These are phyloP conservation scores for Quercus tomentella DNA, from an alignment of 331 rosid genomes.

Conservation along the genomic window DNA sequence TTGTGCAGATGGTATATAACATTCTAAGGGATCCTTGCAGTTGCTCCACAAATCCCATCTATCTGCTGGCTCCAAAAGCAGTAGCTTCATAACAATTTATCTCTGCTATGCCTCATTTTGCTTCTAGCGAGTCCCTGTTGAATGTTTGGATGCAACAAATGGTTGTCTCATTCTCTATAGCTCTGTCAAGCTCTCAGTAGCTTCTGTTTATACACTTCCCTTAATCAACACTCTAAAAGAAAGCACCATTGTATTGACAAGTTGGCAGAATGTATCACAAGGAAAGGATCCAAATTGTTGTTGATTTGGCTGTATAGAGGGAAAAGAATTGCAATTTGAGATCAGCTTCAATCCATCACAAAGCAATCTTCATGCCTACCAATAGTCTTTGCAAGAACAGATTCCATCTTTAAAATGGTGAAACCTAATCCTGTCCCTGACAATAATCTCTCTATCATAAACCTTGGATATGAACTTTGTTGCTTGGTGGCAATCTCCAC, in stretches of 20 bases:
- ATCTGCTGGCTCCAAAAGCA: neutral
- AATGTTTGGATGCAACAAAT: no score
- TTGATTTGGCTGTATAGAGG: neutral
- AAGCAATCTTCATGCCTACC: conserved; percentile 24
- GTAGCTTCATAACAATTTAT: neutral
- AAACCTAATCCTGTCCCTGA: conserved; percentile 46
- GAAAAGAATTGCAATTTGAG: neutral
- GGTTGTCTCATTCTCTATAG: neutral
- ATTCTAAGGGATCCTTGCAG: no score
- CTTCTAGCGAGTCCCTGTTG: neutral
- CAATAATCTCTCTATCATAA: conserved; percentile 33
- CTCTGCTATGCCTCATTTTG: neutral
- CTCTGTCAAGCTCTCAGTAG: neutral
- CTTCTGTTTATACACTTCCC: neutral
- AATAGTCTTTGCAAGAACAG: conserved; percentile 46
- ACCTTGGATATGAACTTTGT: conserved; percentile 43
- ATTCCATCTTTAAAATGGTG: conserved; percentile 42
- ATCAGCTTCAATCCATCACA: neutral
- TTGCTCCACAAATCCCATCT: neutral
- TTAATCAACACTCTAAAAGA: neutral
- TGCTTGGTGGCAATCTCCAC: conserved; percentile 43
- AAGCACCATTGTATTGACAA: conserved; percentile 22
- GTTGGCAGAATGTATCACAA: neutral
- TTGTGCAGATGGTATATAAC: neutral
- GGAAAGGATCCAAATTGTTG: neutral